These are phyloP conservation scores for Podochytrium sp. DNA, from an alignment of 192 early-diverging fungal species.

Conservation along the genomic window DNA sequence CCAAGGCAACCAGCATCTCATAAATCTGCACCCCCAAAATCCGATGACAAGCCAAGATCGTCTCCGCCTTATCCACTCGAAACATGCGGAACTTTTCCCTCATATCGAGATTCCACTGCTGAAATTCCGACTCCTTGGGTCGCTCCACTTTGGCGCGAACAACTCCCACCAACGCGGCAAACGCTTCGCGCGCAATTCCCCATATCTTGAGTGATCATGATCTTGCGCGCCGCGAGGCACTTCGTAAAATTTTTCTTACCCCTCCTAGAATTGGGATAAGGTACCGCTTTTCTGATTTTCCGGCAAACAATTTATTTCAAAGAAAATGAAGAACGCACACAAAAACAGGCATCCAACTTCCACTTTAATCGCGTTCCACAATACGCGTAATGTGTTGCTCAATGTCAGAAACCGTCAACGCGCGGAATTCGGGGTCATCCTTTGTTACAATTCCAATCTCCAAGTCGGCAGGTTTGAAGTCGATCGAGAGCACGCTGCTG, in stretches of 20 bases:
- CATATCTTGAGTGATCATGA: too few species aligned
- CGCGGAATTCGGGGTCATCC: slow-evolving; percentile 77
- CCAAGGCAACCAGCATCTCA: slow-evolving; percentile 28
- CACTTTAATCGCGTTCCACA: slow-evolving; percentile 75
- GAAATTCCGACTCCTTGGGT: slow-evolving; percentile 33
- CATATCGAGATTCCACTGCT: slow-evolving; percentile 35
- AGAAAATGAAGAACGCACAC: too few species aligned
- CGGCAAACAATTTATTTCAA: too few species aligned
- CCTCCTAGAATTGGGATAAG: too few species aligned
- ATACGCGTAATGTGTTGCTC: slow-evolving; percentile 87
- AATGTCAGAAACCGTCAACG: slow-evolving; percentile 79
- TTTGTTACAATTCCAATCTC: slow-evolving; percentile 90
- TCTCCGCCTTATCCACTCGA: slow-evolving; percentile 37
- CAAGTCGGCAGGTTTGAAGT: slow-evolving; percentile 96
- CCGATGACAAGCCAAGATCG: slow-evolving; percentile 29
- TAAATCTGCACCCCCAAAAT: slow-evolving; percentile 32
- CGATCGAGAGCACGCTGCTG: slow-evolving; percentile 86
- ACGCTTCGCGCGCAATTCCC: slow-evolving; percentile 26
- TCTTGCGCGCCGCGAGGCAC: too few species aligned
- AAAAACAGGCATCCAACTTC: neutral
- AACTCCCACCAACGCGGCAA: slow-evolving; percentile 28
- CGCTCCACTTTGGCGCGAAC: slow-evolving; percentile 27
- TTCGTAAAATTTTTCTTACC: too few species aligned
- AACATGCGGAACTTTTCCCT: slow-evolving; percentile 39
- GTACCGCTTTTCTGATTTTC: too few species aligned